Evolutionary conservation across 106 monocot species (phyloP), one percentile per base, ranked within the genome.

Genomic region (Dendrobium officinale): DNA sequence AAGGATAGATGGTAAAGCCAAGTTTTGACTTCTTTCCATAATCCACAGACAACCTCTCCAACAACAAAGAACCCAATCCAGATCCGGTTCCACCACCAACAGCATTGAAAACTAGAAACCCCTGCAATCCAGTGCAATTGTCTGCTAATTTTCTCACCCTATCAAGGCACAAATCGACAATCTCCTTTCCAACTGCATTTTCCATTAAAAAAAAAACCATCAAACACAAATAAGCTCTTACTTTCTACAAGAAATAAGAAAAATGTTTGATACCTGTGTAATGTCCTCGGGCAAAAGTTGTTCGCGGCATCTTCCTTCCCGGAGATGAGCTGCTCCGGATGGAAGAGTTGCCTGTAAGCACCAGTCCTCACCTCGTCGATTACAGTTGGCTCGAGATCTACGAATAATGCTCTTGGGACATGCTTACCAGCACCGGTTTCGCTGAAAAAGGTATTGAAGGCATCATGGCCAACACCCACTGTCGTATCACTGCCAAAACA

Each of bases 391-490:
- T 84, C 84, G 44, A 84, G 84, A 76, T 84, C 84, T n/a, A 84
- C 64, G 42, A 79, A 84, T 20, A 84, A 75, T 20, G 84, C 84
- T 75, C 84, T 84, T 1, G 84, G 84, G 64, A 84, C 84, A 75
- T 84, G 84, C 41, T 84, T 84, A 31, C 84, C 84, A 17, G 64
- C 79, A 67, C 84, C 80, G 15, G 84, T 84, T 64, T 83, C 83
- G n/a, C 83, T 83, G 83, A 83, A 83, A 61, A 83, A 83, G 44
- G 83, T 83, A 79, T 83, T 84, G 84, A 84, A 84, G 37, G 84
- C 84, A 37, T 84, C 84, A 19, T 79, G 44, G n/a, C 47, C 45
- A 51, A 75, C 24, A 37, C 79, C 83, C 19, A 83, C 80, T 15
- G 83, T 3, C 9, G 75, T 49, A 84, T 84, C 84, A 80, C 84